Percentiles rank a stretch among this genome's conserved stretches.
Conservation (phyloP, 768 basidiomycete species). For the Russula griseocarnosa region DNA sequence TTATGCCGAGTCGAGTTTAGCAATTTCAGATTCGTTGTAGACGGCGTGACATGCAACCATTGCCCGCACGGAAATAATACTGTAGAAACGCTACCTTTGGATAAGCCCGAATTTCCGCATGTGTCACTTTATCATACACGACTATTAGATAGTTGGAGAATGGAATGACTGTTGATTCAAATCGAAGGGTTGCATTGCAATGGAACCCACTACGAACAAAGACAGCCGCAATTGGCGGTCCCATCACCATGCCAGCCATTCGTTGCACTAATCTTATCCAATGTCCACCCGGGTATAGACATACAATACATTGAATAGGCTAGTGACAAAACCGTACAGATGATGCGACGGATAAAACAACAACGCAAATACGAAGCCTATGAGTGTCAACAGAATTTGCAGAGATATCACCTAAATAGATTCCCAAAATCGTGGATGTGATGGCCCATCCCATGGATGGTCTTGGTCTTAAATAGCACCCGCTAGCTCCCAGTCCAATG, state of each 20-base stretch:
- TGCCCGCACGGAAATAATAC: not conserved
- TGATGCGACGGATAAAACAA: not conserved
- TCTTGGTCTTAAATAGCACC: slow-evolving; percentile 8
- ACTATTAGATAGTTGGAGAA: too few species aligned
- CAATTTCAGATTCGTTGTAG: not conserved
- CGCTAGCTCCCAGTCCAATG: slow-evolving; percentile 14
- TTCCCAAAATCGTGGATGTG: slow-evolving; percentile 3
- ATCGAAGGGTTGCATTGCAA: not conserved
- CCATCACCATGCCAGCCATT: not conserved
- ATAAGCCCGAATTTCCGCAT: not conserved
- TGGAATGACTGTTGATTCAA: not conserved
- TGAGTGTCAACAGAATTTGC: slow-evolving; percentile 7
- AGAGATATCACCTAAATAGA: not conserved
- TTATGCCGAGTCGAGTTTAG: not conserved
- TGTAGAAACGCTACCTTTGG: not conserved
- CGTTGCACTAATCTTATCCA: not conserved
- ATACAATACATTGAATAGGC: slow-evolving; percentile 12
- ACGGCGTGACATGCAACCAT: not conserved
- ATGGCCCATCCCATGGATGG: slow-evolving; percentile 15
- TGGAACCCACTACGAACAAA: not conserved
- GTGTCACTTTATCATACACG: not conserved
- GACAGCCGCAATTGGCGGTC: not conserved
- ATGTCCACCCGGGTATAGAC: not conserved
- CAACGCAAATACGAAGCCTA: slow-evolving; percentile 4
- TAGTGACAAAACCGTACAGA: slow-evolving; percentile 17